Evolutionary conservation across 1,284 basidiomycete species (phyloP).

Genomic region (Cystobasidium slooffiae): DNA sequence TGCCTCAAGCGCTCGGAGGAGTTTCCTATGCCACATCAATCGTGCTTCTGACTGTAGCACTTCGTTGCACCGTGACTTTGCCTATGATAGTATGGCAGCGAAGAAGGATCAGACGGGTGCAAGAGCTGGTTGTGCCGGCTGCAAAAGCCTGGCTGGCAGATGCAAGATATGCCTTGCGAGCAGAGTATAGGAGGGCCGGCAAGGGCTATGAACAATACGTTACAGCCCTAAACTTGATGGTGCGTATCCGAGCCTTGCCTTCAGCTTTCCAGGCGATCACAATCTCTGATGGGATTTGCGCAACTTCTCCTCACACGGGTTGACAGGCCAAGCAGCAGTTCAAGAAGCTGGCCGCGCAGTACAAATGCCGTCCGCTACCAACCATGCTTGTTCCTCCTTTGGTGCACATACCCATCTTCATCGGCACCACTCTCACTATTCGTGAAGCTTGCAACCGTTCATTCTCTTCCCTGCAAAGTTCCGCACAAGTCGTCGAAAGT

Average conservation of each 20-base stretch:
- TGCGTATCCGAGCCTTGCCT: constrained; percentile 46
- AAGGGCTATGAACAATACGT: constrained; percentile 63
- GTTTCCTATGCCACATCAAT: constrained; percentile 72
- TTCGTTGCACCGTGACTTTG: constrained; percentile 69
- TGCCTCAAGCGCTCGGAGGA: constrained; percentile 47
- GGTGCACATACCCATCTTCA: constrained; percentile 73
- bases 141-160: constrained; percentile 64
- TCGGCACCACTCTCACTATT: constrained; percentile 67
- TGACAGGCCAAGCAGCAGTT: constrained; percentile 64
- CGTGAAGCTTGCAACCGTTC: constrained; percentile 59
- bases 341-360: constrained; percentile 65
- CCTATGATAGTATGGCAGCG: constrained; percentile 81
- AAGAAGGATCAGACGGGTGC: constrained; percentile 67
- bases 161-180: constrained; percentile 59
- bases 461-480: constrained; percentile 4
- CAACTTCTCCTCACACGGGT: not conserved
- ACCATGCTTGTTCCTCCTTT: constrained; percentile 69
- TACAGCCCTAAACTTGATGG: constrained; percentile 56
- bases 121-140: constrained; percentile 71
- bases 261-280: not conserved
- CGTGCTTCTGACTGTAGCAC: constrained; percentile 70
- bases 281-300: not conserved
- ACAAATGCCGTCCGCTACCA: constrained; percentile 66
- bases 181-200: constrained; percentile 63
- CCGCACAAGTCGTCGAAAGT: constrained; percentile 9